These are phyloP conservation scores for Madurella fahalii DNA, from an alignment of 2,329 filamentous ascomycete species.

Conservation along the genomic window DNA sequence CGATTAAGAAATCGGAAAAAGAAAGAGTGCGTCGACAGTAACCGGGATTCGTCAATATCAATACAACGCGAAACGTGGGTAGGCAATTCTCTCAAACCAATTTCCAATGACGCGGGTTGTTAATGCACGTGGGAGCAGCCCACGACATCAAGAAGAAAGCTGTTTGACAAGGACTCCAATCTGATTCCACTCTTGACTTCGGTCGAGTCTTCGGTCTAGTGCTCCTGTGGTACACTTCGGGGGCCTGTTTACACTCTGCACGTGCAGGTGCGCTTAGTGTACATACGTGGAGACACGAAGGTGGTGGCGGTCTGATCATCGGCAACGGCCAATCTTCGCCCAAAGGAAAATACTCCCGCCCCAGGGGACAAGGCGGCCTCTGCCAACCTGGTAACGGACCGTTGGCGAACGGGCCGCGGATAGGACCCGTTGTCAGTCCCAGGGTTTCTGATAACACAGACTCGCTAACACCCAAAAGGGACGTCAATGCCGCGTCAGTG, in stretches of 20 bases:
- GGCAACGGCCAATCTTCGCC: too few relatives aligned
- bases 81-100: background rate
- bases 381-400: constrained; percentile 20
- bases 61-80: background rate
- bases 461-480: constrained; percentile 15
- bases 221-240: too few relatives aligned
- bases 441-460: constrained; percentile 17
- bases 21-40: too few relatives aligned
- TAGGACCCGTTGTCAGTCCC: constrained; percentile 18
- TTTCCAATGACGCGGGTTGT: background rate
- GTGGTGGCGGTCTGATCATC: too few relatives aligned
- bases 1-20: too few relatives aligned
- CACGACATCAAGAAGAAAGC: background rate
- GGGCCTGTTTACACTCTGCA: too few relatives aligned
- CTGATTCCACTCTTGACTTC: background rate
- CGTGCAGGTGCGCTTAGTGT: too few relatives aligned
- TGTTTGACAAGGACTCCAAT: background rate
- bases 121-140: constrained; percentile 9
- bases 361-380: background rate
- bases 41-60: too few relatives aligned
- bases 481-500: constrained; percentile 16
- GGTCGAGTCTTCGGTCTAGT: background rate
- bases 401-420: constrained; percentile 26
- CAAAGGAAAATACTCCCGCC: too few relatives aligned
- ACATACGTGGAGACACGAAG: too few relatives aligned